Evolutionary conservation across 1,284 basidiomycete genomes (phyloP).

Genomic region (Volvariella volvacea): DNA sequence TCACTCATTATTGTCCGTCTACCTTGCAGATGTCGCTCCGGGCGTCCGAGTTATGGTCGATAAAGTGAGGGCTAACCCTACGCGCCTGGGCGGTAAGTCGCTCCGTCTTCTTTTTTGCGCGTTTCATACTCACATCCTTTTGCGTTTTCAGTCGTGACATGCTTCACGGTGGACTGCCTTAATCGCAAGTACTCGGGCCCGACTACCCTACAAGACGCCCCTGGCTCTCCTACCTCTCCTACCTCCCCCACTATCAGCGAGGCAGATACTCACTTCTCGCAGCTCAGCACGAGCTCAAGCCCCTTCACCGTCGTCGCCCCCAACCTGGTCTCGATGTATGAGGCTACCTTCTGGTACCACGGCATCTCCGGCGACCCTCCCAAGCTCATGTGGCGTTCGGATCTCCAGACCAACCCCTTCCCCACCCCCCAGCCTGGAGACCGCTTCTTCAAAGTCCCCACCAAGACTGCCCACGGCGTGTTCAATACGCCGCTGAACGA

Average conservation of each 20-base stretch:
- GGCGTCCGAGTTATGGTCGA: constrained; percentile 19
- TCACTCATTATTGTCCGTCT: constrained; percentile 21
- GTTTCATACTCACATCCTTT: constrained; percentile 17
- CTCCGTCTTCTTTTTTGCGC: constrained; percentile 16
- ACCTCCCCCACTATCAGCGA: constrained; percentile 17
- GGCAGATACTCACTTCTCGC: constrained; percentile 12
- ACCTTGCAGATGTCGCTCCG: constrained; percentile 23
- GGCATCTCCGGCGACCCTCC: constrained; percentile 28
- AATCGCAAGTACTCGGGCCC: constrained; percentile 15
- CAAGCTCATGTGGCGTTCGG: constrained; percentile 27
- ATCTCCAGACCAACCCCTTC: constrained; percentile 26
- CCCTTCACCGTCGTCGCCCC: constrained; percentile 10
- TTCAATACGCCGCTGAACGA: constrained; percentile 22
- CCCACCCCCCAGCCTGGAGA: constrained; percentile 17
- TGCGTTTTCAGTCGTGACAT: constrained; percentile 22
- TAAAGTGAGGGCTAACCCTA: constrained; percentile 19
- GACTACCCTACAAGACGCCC: constrained; percentile 10
- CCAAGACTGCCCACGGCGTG: constrained; percentile 30
- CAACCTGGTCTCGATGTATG: constrained; percentile 20
- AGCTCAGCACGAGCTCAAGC: constrained; percentile 12
- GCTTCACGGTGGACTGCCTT: constrained; percentile 23
- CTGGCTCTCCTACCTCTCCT: constrained; percentile 13
- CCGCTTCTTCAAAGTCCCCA: constrained; percentile 20
- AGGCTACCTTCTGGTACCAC: constrained; percentile 22
- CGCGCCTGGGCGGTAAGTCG: constrained; percentile 21